Evolutionary conservation across 495 filamentous ascomycete species (phyloP), one percentile per base, ranked within the genome.

Genomic region (Penicillium odoratum): DNA sequence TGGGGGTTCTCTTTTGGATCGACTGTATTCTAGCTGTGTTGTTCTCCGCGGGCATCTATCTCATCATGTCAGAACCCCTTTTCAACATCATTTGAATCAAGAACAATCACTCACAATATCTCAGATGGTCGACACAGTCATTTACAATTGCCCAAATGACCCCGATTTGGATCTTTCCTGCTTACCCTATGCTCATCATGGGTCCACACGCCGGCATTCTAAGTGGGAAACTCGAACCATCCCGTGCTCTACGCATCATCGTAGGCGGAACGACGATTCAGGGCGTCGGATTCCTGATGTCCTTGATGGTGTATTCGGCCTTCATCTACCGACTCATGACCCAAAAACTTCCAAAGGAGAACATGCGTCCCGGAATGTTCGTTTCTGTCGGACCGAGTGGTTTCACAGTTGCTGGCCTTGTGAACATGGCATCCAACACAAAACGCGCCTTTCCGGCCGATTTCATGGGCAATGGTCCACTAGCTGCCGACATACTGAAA

Each of bases 311-410:
- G 30, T 91, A 90, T 60, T 85, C 89, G 15, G 88, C 91, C 38
- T 96, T 91, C 64, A 83, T 96, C 38, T 94, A 94, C 67, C 83
- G 91, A 38, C 80, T 96, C 43, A 96, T 96, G 91, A 93, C 91
- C 1, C 90, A 94, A 62, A 96, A 95, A 69, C 80, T 95, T 0
- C 91, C 91, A 5, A 81, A 82, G 56, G 90, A 92, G 67, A 83
- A 78, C 49, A 79, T 89, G 38, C 81, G 91, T 13, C 91, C 91
- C 0, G 90, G 88, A 48, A 91, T 94, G 82, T 94, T 94, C 61
- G 90, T 94, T 47, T 88, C 83, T 3, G 88, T 96, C 38, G 91
- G 91, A 5, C 90, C 90, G 0, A 82, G 80, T 45, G 89, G 83
- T 4, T 96, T 96, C 68, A 95, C 91, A 0, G 88, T 88, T 5